Evolutionary conservation across 2,329 filamentous ascomycete species (phyloP), one percentile per base, ranked within the genome.

Genomic region (Cladorrhinum sp.): DNA sequence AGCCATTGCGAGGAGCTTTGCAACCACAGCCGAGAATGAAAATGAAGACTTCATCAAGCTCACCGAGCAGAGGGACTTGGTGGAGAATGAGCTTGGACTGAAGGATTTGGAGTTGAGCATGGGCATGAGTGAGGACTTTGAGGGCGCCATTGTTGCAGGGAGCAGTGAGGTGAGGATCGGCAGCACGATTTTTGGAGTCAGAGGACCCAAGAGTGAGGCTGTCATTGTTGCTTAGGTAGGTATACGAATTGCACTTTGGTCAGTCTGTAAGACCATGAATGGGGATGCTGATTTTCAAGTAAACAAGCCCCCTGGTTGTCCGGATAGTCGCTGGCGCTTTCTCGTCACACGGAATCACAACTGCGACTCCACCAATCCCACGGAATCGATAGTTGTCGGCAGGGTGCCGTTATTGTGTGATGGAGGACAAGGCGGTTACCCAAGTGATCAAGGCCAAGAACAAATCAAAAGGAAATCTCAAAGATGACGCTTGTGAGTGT

Each of bases 51-150:
- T 98, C 72, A 74, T 86, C 3, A 73, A 77, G 3, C 74, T 99
- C 71, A 80, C 78, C 55, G 82, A 88, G 70, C 87, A 90, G 72
- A 80, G 91, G 59, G 90, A 96, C 73, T 74, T 84, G 14, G 86
- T 97, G 1, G 84, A 81, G 2, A 71, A 76, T 70, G 88, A 87
- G 66, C 70, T 93, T 56, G 84, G 80, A 0, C 67, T 86, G 55
- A 76, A 78, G n/a, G 81, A 82, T 63, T 73, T 97, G 69, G 92
- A 97, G 79, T 75, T 98, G 75, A 97, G 93, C 75, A 99, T 99
- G 94, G 94, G 94, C 6, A 99, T 99, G 95, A 97, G 92, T 73
- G 87, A 91, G 71, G 95, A 99, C 75, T 99, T 94, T 74, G 93
- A 96, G 78, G 90, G 88, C 7, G 95, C 95, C 0, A 88, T 98